Evolutionary conservation across 306 rosid genomes (phyloP).

Genomic region (Rubus parviflorus): DNA sequence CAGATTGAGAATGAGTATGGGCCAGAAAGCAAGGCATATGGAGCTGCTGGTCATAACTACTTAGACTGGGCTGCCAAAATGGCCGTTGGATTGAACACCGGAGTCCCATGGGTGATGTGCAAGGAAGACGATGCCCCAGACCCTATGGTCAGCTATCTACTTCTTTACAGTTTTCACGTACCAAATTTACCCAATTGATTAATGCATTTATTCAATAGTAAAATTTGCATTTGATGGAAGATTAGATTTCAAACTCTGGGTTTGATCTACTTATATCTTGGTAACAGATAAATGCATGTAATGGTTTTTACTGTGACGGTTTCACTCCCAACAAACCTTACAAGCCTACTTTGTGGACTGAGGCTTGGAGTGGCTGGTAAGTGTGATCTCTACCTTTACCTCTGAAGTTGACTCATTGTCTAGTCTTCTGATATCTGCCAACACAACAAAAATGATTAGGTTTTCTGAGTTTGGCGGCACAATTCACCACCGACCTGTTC

Average conservation of each 20-base stretch:
- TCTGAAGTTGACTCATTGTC: constrained; percentile 15
- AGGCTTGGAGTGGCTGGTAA: constrained; percentile 98
- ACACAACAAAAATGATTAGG: constrained; percentile 41
- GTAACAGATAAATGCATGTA: constrained; percentile 79
- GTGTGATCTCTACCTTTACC: constrained; percentile 10
- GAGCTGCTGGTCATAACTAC: constrained; percentile 76
- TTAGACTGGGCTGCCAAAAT: constrained; percentile 90
- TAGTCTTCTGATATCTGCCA: constrained; percentile 20
- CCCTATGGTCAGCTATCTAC: constrained; percentile 60
- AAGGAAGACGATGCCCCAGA: constrained; percentile 98
- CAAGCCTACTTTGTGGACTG: constrained; percentile 94
- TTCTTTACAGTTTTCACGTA: neutral
- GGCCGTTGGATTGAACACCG: constrained; percentile 86
- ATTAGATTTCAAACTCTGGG: neutral
- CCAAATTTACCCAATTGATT: neutral
- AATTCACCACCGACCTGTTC: constrained; percentile 68
- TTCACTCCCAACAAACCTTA: constrained; percentile 92
- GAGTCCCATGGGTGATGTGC: constrained; percentile 99
- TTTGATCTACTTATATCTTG: constrained; percentile 23
- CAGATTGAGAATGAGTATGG: constrained; percentile 98
- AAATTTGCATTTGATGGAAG: neutral
- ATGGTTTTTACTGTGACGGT: constrained; percentile 87
- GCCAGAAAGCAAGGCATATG: constrained; percentile 53
- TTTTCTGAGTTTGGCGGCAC: constrained; percentile 91
- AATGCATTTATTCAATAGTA: neutral